Percentiles rank a stretch among this genome's conserved stretches.
These are phyloP conservation scores for Fagus crenata DNA, from an alignment of 306 rosid species.

Conservation along the genomic window DNA sequence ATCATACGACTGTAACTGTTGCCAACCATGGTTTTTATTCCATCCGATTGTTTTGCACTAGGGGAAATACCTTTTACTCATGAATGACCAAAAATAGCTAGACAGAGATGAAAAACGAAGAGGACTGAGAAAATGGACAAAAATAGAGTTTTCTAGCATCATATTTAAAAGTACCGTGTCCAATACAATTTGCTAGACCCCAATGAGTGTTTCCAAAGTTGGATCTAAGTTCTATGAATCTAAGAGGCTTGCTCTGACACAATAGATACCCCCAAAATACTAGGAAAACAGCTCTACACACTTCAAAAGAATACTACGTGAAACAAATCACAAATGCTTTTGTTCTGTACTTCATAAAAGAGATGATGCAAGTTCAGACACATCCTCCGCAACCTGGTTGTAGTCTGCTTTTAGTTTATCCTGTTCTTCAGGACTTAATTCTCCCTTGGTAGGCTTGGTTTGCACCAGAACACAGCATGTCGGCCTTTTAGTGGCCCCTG, in stretches of 20 bases:
- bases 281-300: not conserved
- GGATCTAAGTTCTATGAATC: not conserved
- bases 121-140: not conserved
- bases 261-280: not conserved
- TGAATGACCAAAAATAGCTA: no score
- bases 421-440: constrained; percentile 55
- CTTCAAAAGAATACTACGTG: not conserved
- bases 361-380: constrained; percentile 51
- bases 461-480: constrained; percentile 85
- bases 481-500: constrained; percentile 97
- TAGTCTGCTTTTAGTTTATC: constrained; percentile 72
- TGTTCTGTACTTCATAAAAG: constrained; percentile 51
- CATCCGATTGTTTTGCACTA: no score
- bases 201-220: not conserved
- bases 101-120: not conserved
- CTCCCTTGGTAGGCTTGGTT: constrained; percentile 86
- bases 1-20: no score
- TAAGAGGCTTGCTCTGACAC: not conserved
- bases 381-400: constrained; percentile 64
- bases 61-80: no score
- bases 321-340: not conserved
- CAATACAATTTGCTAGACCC: not conserved
- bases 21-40: no score
- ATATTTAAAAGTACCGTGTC: not conserved
- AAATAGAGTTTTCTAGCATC: not conserved